A percentile compares a stretch with the other conserved stretches of the same genome.
Conservation (phyloP, 2,329 filamentous ascomycete species). For the Tolypocladium endophyticum region DNA sequence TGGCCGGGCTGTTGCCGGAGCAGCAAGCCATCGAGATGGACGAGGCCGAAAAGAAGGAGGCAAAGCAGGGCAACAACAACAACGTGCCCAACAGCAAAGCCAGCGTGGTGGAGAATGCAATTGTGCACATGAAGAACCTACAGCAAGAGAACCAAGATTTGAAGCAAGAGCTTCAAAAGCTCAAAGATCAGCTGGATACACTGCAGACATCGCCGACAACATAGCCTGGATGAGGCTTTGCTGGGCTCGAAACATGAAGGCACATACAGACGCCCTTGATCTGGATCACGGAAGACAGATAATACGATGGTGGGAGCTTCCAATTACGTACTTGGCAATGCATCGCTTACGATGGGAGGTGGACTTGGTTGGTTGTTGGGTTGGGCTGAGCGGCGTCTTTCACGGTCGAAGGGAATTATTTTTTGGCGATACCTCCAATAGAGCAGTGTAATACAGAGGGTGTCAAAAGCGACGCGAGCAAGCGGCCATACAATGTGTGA, state of each 20-base stretch:
- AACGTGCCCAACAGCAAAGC: constrained; percentile 76
- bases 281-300: background rate
- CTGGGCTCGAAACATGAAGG: background rate
- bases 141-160: constrained; percentile 62
- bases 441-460: background rate
- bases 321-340: background rate
- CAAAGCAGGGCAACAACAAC: constrained; percentile 33
- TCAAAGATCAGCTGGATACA: constrained; percentile 21
- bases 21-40: constrained; percentile 28
- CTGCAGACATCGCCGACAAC: constrained; percentile 6
- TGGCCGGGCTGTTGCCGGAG: constrained; percentile 73
- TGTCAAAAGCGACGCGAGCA: background rate
- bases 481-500: background rate
- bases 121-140: constrained; percentile 84
- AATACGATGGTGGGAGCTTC: background rate
- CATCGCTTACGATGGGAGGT: background rate
- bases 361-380: background rate
- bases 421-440: background rate
- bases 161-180: constrained; percentile 45
- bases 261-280: too few relatives aligned
- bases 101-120: constrained; percentile 93
- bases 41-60: constrained; percentile 37
- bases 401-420: background rate
- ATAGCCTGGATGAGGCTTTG: background rate
- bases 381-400: background rate